Base-by-base conservation (phyloP, 495 filamentous ascomycete species). In the Penicillium maclennaniae region DNA sequence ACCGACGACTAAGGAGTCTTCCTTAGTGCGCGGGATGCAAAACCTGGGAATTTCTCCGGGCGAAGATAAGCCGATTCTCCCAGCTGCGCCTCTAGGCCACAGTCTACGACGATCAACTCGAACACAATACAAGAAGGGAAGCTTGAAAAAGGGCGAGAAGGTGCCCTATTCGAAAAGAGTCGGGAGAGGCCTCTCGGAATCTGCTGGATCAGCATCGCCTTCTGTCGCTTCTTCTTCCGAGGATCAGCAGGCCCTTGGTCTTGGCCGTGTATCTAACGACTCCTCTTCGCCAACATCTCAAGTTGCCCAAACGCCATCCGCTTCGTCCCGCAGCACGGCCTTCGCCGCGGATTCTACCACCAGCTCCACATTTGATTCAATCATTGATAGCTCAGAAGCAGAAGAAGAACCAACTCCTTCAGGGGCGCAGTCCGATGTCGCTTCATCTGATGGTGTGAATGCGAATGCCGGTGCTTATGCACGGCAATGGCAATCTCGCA, bases 31-130 rank as follows among this genome's bases (percentile, higher is more conserved):
- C 38, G 71, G 62, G 6, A 62, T 75, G 16, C 72, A 75, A 45
- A 65, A 66, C 39, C 59, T 69, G 78, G 78, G 84, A 37, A 72
- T 79, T 26, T 62, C 75, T 9, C 65, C 70, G n/a, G 71, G 61
- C n/a, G 87, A 91, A 36, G 95, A 97, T 70, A 85, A 87, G 72
- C 92, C 92, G 6, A 96, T 97, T 55, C 72, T 97, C 49, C 86
- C 89, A 1, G 78, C 82, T 59, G 69, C 75, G 21, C 86, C 87
- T 20, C 87, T 83, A 8, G 87, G 89, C 5, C 83, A 85, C 62
- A 87, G 89, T 16, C 78, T 99, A 46, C 82, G 91, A 55, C 81
- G 93, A 49, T 95, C 95, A 36, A 99, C 91, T 15, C 82, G 90
- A 36, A 99, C 93, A 15, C 91, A 89, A 26, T 98, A 98, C 62